These are phyloP conservation scores for Alternaria infectoria DNA, from an alignment of 2,329 filamentous ascomycete species.

Conservation along the genomic window DNA sequence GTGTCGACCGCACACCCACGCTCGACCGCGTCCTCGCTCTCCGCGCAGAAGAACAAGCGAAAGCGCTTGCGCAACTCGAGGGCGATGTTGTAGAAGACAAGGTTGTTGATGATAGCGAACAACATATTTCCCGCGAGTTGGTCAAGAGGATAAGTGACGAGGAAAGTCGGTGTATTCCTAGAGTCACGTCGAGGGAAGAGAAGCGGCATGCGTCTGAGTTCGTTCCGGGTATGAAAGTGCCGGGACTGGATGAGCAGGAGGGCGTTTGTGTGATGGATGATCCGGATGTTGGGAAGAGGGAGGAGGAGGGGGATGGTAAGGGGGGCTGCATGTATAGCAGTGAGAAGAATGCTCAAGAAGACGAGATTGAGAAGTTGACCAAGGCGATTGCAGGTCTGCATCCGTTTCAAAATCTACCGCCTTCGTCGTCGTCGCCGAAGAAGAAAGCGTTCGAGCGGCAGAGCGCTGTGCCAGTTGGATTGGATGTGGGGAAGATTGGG, in stretches of 20 bases:
- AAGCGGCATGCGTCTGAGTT: not conserved
- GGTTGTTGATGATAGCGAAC: accelerated
- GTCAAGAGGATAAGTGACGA: not conserved
- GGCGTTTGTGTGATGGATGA: not conserved
- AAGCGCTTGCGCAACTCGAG: not conserved
- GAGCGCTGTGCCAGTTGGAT: slow-evolving; percentile 6
- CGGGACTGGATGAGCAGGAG: too few species aligned
- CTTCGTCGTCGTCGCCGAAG: not conserved
- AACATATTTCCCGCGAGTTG: not conserved
- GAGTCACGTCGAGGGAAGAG: not conserved
- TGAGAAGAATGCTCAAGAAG: not conserved
- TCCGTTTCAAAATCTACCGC: not conserved
- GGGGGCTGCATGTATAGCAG: not conserved
- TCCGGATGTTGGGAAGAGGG: accelerated
- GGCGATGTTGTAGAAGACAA: not conserved
- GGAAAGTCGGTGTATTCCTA: not conserved
- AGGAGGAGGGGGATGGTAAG: not conserved
- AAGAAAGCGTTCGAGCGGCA: not conserved
- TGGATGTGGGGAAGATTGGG: not conserved
- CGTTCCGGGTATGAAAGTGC: not conserved
- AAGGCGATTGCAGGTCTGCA: not conserved
- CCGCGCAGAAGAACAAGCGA: slow-evolving; percentile 6
- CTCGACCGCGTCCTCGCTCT: not conserved
- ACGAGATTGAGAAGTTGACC: not conserved
- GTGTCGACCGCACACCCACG: not conserved